Conservation (phyloP, 2,329 filamentous ascomycete species). For the Penicillium sp. region DNA sequence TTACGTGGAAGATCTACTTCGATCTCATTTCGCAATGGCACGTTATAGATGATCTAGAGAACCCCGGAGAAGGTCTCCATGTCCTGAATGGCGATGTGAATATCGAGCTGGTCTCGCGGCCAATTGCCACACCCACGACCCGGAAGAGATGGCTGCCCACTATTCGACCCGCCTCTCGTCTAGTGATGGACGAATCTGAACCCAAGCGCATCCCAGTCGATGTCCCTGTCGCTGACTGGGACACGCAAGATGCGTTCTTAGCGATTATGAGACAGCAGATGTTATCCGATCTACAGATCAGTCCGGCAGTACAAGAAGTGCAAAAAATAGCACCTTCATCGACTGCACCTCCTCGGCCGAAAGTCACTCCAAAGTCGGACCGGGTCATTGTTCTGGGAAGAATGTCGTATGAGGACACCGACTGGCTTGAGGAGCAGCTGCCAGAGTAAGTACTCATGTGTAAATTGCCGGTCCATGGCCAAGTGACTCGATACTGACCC, state of each 20-base stretch:
- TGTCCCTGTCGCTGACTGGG: constrained; percentile 14
- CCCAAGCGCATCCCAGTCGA: constrained; percentile 17
- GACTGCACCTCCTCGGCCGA: constrained; percentile 14
- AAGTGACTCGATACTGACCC: neutral
- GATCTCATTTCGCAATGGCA: constrained; percentile 17
- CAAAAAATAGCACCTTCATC: neutral
- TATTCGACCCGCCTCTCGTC: constrained; percentile 10
- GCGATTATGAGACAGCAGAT: neutral
- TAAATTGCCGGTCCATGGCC: neutral
- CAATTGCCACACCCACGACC: neutral
- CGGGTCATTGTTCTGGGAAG: constrained; percentile 43
- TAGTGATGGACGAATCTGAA: constrained; percentile 2
- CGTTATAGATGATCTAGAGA: neutral
- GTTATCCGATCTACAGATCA: neutral
- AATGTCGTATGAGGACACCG: constrained; percentile 40
- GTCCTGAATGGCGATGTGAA: constrained; percentile 10
- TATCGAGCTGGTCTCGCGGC: constrained; percentile 23
- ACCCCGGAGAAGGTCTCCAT: neutral
- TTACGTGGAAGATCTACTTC: constrained; percentile 22
- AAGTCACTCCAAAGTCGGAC: constrained; percentile 24
- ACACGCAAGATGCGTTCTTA: constrained; percentile 1
- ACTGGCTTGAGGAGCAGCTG: constrained; percentile 45
- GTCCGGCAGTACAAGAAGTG: neutral
- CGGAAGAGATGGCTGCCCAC: constrained; percentile 8
- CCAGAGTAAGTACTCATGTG: constrained; percentile 36